Base-by-base conservation (phyloP, 164 flowering plant species). In the Pachysandra terminalis region DNA sequence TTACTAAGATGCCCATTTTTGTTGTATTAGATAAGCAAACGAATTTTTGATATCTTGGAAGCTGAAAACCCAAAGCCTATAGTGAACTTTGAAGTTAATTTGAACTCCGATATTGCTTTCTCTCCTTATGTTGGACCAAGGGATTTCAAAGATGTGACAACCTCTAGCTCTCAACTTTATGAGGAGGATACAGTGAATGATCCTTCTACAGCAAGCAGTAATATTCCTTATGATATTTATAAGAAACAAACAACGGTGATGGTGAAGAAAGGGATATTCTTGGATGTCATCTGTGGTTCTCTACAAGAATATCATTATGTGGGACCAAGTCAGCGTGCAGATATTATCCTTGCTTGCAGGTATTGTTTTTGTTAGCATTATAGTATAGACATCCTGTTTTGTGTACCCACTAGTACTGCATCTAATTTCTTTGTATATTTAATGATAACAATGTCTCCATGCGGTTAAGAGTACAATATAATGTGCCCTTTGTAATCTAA, bases 301-400 rank as follows among this genome's bases (percentile, higher is more conserved):
- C 84, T 90, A 61, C 70, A 84, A 32, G 89, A 87, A 71, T 90
- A 90, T 72, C 88, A 81, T 80, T 90, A 90, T 76, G 80, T 88
- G 69, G 90, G 92, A 58, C 90, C 87, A 53, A 84, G 88, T 68
- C 96, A 88, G 78, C 85, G 89, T 79, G 84, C 82, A 10, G 96
- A 90, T 67, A 80, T 90, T 74, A 67, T 75, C 68, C 75, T 87
- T 71, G 96, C 94, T 40, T 87, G 96, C 94, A 88, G 93, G 96
- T 88, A 84, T 15, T n/a, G n/a, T n/a, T n/a, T 53, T 53, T 68
- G 5, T 57, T 3, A 32, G 55, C 51, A 19, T 49, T 49, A n/a
- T 57, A 48, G 45, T 4, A 61, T 53, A 61, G n/a, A n/a, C 48
- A 17, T 68, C 55, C 32, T 49, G n/a, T 59, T 68, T 51, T 45